Evolutionary conservation across 306 rosid genomes (phyloP).

Genomic region (Fragaria nilgerrensis): DNA sequence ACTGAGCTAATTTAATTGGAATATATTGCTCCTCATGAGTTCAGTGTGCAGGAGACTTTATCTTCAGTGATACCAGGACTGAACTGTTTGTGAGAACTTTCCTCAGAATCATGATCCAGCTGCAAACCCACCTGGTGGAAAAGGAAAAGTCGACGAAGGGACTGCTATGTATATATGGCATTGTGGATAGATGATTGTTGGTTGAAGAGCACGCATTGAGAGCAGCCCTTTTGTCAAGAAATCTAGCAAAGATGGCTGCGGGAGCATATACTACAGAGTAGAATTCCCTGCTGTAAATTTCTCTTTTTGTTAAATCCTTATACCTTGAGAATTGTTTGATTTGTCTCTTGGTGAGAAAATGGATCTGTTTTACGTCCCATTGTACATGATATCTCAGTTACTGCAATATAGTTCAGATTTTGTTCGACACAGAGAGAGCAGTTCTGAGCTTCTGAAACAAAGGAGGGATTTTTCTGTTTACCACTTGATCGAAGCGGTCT

Average conservation of each 20-base stretch:
- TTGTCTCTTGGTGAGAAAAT: not conserved
- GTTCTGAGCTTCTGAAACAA: not conserved
- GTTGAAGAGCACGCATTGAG: conserved; percentile 6
- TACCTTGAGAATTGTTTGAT: conserved; percentile 12
- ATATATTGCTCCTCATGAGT: conserved; percentile 3
- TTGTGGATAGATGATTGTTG: not conserved
- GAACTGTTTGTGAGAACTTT: not conserved
- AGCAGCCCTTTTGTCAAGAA: conserved; percentile 12
- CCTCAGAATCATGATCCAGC: conserved; percentile 15
- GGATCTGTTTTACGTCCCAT: conserved; percentile 16
- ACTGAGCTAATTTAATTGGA: conserved; percentile 20
- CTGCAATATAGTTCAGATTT: conserved; percentile 1
- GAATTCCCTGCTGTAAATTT: conserved; percentile 7
- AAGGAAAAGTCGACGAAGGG: not conserved
- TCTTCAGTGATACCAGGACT: conserved; percentile 10
- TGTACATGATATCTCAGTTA: conserved; percentile 40
- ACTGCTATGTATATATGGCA: conserved; percentile 5
- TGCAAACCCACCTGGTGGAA: conserved; percentile 11
- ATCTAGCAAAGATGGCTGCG: conserved; percentile 5
- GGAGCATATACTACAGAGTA: conserved; percentile 10
- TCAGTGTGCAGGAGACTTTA: conserved; percentile 1
- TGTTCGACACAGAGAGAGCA: not conserved
- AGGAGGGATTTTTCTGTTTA: conserved; percentile 7
- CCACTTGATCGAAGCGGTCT: not conserved
- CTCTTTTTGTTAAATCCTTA: not conserved